These are phyloP conservation scores for Osmozyma mogii DNA, from an alignment of 805 yeast species.

Conservation along the genomic window DNA sequence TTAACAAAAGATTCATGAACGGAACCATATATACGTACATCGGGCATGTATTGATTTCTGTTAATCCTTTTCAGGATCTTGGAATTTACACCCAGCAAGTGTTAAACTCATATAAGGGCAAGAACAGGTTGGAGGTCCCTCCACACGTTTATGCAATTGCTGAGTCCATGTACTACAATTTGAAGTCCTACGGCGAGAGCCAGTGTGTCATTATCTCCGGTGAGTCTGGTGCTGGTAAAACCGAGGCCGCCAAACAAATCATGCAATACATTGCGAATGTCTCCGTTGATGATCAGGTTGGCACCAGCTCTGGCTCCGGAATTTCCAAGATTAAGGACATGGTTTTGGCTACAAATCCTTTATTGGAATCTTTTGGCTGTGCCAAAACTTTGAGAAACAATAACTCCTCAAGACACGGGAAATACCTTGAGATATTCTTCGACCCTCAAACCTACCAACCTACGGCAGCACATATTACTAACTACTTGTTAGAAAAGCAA, in stretches of 20 bases:
- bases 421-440: constrained; percentile 86
- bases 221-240: constrained; percentile 96
- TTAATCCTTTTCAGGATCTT: constrained; percentile 91
- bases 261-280: constrained; percentile 96
- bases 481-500: constrained; percentile 88
- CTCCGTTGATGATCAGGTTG: constrained; percentile 42
- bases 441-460: constrained; percentile 71
- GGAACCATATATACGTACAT: constrained; percentile 88
- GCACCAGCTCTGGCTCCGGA: constrained; percentile 44
- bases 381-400: constrained; percentile 87
- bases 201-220: constrained; percentile 98
- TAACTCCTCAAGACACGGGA: constrained; percentile 88
- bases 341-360: constrained; percentile 95
- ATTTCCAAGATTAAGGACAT: constrained; percentile 89
- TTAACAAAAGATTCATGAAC: constrained; percentile 81
- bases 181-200: constrained; percentile 88
- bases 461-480: constrained; percentile 91
- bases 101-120: constrained; percentile 73
- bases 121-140: constrained; percentile 91
- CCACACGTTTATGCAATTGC: constrained; percentile 99
- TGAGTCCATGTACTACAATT: constrained; percentile 90
- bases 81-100: constrained; percentile 87
- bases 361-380: constrained; percentile 87
- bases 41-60: constrained; percentile 91
- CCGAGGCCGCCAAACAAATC: constrained; percentile 95